Base-by-base conservation (phyloP, 257 asterid genomes). In the Coffea canephora region DNA sequence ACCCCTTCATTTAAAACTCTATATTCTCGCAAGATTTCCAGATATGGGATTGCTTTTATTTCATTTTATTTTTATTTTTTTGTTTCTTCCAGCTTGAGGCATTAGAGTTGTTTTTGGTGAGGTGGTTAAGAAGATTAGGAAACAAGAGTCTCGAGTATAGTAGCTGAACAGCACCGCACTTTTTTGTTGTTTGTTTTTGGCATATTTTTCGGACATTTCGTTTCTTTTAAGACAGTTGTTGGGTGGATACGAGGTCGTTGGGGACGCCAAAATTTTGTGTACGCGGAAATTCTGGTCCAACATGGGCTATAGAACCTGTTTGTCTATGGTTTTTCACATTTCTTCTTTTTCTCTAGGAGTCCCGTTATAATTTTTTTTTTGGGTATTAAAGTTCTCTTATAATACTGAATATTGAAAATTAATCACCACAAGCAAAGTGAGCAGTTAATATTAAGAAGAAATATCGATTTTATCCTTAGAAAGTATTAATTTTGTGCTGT, bases 1-100 rank as follows among this genome's bases (percentile, higher is more conserved):
- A 82, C 79, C 85, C 41, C 64, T 55, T 68, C 79, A 74, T 81
- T 46, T 41, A 15, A 71, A 21, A 23, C 36, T 66, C 25, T 1
- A 8, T 0, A 48, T 69, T 71, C 45, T 54, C 5, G 43, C 43
- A 68, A 25, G n/a, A 12, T 69, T 69, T 31, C 15, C 52, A 11
- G 9, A 21, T 7, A 14, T 25, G 52, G 77, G 39, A 11, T 31
- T 15, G 74, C 21, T 55, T 8, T 3, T 18, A 39, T 39, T 39
- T 39, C 43, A 39, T 39, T 39, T 39, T 39, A 4, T 39, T 4
- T 39, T 39, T 1, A 39, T 39, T 39, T 39, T 39, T 39, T 39
- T 3, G 43, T 39, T 39, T 39, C 34, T 55, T 55, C 19, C 19
- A 16, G n/a, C 25, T 4, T 55, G 64, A 6, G 64, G 14, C 23